phyloP scores from a whole-genome alignment of 2,329 filamentous ascomycete species.

The Sporothrix variecibatus region DNA sequence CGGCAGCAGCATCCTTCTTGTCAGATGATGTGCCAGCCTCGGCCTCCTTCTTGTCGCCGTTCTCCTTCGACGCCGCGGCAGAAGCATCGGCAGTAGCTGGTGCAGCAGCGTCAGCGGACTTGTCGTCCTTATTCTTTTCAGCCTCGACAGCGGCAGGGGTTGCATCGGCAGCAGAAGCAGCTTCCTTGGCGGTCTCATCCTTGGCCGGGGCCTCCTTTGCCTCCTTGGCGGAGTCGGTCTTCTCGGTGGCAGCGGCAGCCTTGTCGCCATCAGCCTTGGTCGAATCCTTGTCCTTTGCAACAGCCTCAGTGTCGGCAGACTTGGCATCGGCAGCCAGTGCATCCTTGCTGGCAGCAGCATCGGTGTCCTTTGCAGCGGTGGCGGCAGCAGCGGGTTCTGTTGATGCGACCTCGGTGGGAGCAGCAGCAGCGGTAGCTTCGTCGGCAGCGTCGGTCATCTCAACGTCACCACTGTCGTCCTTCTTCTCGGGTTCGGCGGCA shows the following conservation, averaged over 20 bases:
- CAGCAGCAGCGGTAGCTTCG: conserved; percentile 3
- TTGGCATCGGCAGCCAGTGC: not conserved
- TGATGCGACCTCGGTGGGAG: not conserved
- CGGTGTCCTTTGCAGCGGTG: not conserved
- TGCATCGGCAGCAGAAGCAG: not conserved
- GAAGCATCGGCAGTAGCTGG: not conserved
- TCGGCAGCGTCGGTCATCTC: conserved; percentile 43
- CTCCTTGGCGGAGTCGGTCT: not conserved
- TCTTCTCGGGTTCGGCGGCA: conserved; percentile 7
- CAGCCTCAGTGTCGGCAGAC: not conserved
- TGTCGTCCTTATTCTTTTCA: conserved; percentile 18
- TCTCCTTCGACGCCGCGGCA: not conserved
- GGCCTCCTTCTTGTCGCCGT: conserved; percentile 1
- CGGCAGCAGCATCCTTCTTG: not conserved
- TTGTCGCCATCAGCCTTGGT: not conserved
- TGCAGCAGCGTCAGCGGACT: not conserved
- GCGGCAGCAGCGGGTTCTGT: not conserved
- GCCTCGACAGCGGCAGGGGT: not conserved
- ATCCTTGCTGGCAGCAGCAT: not conserved
- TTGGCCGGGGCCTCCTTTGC: not conserved
- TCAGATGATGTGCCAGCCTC: not conserved
- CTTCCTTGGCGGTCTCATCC: not conserved
- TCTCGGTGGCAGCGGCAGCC: not conserved
- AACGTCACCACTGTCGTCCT: conserved; percentile 49
- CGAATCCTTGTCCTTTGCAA: not conserved